Base-by-base conservation (phyloP, 306 rosid species). In the Ormosia emarginata region DNA sequence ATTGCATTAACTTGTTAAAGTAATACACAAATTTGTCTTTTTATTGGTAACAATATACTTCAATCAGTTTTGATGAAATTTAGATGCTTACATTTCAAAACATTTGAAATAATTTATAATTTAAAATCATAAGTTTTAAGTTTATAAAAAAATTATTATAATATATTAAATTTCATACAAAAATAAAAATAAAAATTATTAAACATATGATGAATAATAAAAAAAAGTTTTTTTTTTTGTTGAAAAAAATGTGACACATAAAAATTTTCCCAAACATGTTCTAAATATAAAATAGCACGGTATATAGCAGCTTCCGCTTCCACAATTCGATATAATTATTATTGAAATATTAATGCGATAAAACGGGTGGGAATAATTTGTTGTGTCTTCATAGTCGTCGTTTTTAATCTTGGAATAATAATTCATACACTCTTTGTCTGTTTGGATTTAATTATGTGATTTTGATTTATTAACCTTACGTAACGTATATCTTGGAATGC, bases 1-100 rank as follows among this genome's bases (percentile, higher is more conserved):
- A 29, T 17, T 80, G 83, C 85, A 80, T 78, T 80, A 56, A 55
- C 41, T 64, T 53, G 14, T 76, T 46, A 10, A 44, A 61, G 10
- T 17, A 57, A 30, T 53, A 44, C 15, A 34, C 37, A 68, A 17
- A 30, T 43, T 57, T 57, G 70, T 56, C 67, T 15, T 12, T 6
- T 30, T 34, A 41, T 56, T 29, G 15, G 14, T 8, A 14, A 34
- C 49, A 67, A 67, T 55, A 46, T 67, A 55, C 50, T 47, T 65
- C 74, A 40, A 13, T 41, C 43, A 39, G 17, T 53, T 52, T 62
- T 29, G 44, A 50, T 66, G 41, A 77, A 65, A 47, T 64, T 33
- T 50, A 36, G 61, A 62, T 43, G 47, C 47, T 24, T 24, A 24
- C 24, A 24, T 24, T 1, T 24, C 24, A 24, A 24, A 24, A 24